Conservation (phyloP, 139 green algal species). For the Volvox africanus region DNA sequence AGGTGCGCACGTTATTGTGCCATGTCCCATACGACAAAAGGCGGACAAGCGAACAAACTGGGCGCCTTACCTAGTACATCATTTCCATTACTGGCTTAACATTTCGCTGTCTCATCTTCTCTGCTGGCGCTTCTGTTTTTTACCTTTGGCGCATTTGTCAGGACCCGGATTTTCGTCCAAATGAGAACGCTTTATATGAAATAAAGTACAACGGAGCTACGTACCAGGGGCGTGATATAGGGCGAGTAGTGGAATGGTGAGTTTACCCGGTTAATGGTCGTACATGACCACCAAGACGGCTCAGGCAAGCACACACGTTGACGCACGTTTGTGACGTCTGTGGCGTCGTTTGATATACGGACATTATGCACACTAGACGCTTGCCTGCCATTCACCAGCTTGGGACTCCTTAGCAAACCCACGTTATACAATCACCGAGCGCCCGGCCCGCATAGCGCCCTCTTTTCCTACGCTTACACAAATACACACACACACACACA, state of each 20-base stretch:
- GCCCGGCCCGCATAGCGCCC: no score
- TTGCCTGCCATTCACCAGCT: no score
- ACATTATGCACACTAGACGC: no score
- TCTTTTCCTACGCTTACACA: no score
- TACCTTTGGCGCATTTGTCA: neutral
- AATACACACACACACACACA: no score
- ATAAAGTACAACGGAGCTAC: neutral
- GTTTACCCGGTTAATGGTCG: neutral
- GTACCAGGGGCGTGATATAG: slow-evolving; percentile 4
- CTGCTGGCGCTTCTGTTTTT: neutral
- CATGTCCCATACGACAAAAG: neutral
- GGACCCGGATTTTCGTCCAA: slow-evolving; percentile 15
- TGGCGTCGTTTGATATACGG: no score
- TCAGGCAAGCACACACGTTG: no score
- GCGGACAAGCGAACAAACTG: neutral
- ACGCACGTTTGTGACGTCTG: no score
- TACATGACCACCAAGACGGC: no score
- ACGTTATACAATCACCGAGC: no score
- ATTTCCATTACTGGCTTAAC: neutral
- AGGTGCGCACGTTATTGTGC: neutral
- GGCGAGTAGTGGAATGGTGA: slow-evolving; percentile 21
- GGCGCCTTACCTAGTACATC: neutral
- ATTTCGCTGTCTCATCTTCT: neutral
- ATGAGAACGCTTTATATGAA: neutral
- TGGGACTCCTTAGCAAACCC: no score